Conservation (phyloP, 2,329 filamentous ascomycete genomes). For the Alternaria solani region DNA sequence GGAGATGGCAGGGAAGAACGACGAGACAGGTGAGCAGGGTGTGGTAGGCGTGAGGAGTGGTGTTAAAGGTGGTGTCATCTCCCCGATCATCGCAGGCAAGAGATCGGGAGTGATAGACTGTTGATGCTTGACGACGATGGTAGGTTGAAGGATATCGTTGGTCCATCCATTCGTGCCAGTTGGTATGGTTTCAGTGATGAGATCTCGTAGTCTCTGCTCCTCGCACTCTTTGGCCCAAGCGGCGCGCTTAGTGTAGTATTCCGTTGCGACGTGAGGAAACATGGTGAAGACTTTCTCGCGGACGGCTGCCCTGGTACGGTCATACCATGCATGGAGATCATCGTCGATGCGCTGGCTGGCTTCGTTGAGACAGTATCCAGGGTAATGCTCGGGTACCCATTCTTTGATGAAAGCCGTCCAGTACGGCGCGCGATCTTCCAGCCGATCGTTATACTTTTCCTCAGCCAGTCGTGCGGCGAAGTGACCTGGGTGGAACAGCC, state of each 20-base stretch:
- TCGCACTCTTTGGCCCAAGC: constrained; percentile 25
- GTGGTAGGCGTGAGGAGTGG: constrained; percentile 7
- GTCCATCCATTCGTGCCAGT: constrained; percentile 23
- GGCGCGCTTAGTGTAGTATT: constrained; percentile 33
- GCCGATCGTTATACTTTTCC: constrained; percentile 23
- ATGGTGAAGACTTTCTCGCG: constrained; percentile 34
- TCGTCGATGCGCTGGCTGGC: background rate
- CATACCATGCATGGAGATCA: constrained; percentile 30
- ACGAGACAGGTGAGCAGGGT: constrained; percentile 11
- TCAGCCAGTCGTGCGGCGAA: constrained; percentile 32
- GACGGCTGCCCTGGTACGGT: constrained; percentile 19
- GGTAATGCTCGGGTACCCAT: constrained; percentile 34
- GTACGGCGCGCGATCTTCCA: constrained; percentile 25
- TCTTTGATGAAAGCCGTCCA: constrained; percentile 33
- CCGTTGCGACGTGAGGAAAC: constrained; percentile 22
- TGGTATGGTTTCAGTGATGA: constrained; percentile 30
- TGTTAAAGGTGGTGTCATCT: constrained; percentile 6
- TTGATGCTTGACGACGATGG: constrained; percentile 13
- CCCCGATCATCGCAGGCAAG: background rate
- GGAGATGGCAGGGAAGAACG: constrained; percentile 17
- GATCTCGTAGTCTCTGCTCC: constrained; percentile 26
- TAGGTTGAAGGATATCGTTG: constrained; percentile 15
- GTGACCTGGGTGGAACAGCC: constrained; percentile 38
- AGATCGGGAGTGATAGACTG: background rate
- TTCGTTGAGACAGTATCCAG: constrained; percentile 10